These are phyloP conservation scores for Pyracantha coccinea DNA, from an alignment of 331 rosid species.

Conservation along the genomic window DNA sequence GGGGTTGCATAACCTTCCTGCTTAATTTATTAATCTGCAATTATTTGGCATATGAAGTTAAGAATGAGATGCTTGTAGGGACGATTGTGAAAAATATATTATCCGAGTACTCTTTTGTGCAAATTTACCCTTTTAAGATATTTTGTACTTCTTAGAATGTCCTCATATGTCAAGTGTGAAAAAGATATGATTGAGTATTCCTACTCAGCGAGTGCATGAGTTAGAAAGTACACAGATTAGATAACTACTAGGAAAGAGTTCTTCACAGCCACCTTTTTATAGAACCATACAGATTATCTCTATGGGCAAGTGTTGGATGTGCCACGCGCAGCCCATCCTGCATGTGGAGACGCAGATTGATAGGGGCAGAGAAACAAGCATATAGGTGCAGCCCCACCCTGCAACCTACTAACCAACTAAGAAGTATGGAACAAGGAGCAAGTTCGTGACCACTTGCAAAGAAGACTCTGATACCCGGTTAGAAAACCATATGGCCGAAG, in stretches of 20 bases:
- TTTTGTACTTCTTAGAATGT: neutral
- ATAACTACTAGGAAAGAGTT: neutral
- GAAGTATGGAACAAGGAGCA: too few relatives aligned
- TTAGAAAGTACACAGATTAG: neutral
- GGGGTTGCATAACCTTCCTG: too few relatives aligned
- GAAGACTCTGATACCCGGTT: neutral
- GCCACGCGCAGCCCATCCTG: neutral
- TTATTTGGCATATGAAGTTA: neutral
- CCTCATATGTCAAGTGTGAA: neutral
- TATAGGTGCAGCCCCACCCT: too few relatives aligned
- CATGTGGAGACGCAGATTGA: neutral
- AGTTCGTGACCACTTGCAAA: too few relatives aligned
- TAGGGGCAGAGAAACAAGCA: too few relatives aligned
- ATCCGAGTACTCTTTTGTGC: neutral
- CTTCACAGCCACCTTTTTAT: neutral
- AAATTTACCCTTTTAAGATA: neutral
- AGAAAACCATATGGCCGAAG: neutral
- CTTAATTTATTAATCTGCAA: too few relatives aligned
- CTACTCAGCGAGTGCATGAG: neutral
- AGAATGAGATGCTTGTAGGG: neutral
- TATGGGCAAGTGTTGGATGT: neutral
- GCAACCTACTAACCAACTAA: too few relatives aligned
- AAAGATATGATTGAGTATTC: neutral
- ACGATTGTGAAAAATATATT: neutral
- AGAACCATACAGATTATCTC: neutral